Evolutionary conservation across 169 alveolate genomes (phyloP).

Genomic region (Eimeria tenella): DNA sequence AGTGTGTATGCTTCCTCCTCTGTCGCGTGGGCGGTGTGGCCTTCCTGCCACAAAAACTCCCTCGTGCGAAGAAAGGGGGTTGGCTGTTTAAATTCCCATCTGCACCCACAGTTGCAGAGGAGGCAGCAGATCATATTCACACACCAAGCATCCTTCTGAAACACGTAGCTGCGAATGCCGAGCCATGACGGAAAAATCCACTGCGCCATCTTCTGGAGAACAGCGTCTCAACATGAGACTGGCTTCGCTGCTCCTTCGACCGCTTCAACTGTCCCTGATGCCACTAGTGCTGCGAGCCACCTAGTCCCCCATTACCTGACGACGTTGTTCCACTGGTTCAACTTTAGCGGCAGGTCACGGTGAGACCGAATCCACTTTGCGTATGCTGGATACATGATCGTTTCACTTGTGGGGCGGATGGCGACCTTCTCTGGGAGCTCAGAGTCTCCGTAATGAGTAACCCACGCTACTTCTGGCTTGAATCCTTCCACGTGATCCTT

Average conservation of each 20-base stretch:
- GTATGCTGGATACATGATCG: constrained; percentile 99
- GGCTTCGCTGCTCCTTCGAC: neutral
- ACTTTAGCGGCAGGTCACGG: constrained; percentile 98
- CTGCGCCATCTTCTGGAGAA: neutral
- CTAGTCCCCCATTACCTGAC: constrained; percentile 49
- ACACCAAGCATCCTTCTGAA: no score
- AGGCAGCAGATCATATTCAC: neutral
- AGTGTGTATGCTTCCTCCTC: constrained; percentile 96
- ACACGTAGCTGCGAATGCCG: no score
- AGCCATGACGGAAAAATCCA: no score
- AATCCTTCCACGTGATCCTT: constrained; percentile 99
- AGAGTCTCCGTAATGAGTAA: constrained; percentile 88
- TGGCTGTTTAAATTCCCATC: constrained; percentile 99
- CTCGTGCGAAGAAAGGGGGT: constrained; percentile 99
- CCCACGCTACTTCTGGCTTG: constrained; percentile 99
- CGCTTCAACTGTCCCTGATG: neutral
- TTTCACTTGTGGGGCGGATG: constrained; percentile 99
- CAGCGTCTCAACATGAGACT: neutral
- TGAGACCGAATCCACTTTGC: constrained; percentile 99
- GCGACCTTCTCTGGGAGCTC: constrained; percentile 98
- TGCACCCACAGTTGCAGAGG: constrained; percentile 46
- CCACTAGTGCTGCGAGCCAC: neutral
- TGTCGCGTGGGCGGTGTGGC: constrained; percentile 99
- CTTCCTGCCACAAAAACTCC: constrained; percentile 99
- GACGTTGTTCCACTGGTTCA: constrained; percentile 93